Evolutionary conservation across 2,329 filamentous ascomycete species (phyloP).

Genomic region (Fusarium verticillioides): DNA sequence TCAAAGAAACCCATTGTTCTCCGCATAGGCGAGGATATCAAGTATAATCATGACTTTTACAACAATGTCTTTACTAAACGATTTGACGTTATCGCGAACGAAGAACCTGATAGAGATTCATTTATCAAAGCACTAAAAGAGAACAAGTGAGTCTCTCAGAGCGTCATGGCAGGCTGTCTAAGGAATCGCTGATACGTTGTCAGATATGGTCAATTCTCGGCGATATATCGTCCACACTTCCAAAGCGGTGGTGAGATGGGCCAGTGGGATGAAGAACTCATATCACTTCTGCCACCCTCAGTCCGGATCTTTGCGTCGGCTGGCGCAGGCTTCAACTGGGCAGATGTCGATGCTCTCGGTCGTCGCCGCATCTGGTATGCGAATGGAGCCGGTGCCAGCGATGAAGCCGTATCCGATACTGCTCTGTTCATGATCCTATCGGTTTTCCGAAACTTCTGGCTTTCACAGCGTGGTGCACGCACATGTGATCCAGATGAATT

Average conservation of each 20-base stretch:
- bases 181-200: background rate
- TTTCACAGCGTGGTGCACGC: conserved; percentile 47
- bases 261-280: conserved; percentile 68
- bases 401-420: conserved; percentile 57
- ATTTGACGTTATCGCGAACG: conserved; percentile 55
- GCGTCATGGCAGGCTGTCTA: rapidly evolving
- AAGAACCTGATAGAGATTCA: conserved; percentile 48
- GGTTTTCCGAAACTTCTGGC: conserved; percentile 63
- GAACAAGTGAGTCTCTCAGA: conserved; percentile 27
- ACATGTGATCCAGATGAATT: conserved; percentile 33
- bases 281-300: conserved; percentile 61
- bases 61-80: conserved; percentile 50
- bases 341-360: conserved; percentile 61
- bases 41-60: conserved; percentile 58
- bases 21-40: conserved; percentile 57
- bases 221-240: conserved; percentile 67
- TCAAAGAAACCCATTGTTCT: conserved; percentile 30
- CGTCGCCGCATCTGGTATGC: conserved; percentile 54
- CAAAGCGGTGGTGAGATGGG: conserved; percentile 72
- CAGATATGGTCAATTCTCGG: conserved; percentile 47
- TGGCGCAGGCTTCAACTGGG: conserved; percentile 72
- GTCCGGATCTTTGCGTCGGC: conserved; percentile 69
- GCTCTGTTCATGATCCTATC: conserved; percentile 56
- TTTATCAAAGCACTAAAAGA: conserved; percentile 57
- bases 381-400: conserved; percentile 55